phyloP scores from a whole-genome alignment of 768 basidiomycete species.

The Sporobolomyces phaffii region DNA sequence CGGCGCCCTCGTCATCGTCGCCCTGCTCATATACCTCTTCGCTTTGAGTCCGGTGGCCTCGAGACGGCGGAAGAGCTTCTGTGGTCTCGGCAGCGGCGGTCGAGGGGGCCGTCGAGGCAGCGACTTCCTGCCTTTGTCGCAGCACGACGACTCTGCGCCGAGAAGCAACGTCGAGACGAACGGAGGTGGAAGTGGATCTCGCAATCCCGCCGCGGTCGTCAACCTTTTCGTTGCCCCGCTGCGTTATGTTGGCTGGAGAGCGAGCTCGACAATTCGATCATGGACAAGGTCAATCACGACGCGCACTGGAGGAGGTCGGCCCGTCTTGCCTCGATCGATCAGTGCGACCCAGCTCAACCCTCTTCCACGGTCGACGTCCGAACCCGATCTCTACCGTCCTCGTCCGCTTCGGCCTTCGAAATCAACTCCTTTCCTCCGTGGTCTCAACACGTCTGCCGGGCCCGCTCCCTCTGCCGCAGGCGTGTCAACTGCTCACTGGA shows the following conservation, averaged over 20 bases:
- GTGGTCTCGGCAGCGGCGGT: neutral
- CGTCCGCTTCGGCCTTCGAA: slow-evolving; percentile 20
- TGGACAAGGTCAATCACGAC: neutral
- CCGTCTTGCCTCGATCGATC: slow-evolving; percentile 3
- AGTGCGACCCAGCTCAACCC: slow-evolving; percentile 15
- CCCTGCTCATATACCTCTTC: slow-evolving; percentile 17
- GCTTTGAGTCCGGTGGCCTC: slow-evolving; percentile 7
- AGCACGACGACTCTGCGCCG: slow-evolving; percentile 4
- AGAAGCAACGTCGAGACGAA: slow-evolving; percentile 1
- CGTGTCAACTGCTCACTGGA: slow-evolving; percentile 8
- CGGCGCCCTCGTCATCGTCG: slow-evolving; percentile 14
- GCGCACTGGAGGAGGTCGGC: neutral
- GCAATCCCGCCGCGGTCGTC: neutral
- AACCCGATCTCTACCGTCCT: slow-evolving; percentile 14
- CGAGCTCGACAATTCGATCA: slow-evolving; percentile 20
- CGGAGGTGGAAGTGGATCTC: neutral
- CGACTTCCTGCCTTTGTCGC: slow-evolving; percentile 24
- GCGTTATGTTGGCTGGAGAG: slow-evolving; percentile 10
- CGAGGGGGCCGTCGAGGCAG: slow-evolving; percentile 7
- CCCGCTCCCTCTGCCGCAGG: neutral
- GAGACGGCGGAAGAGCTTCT: slow-evolving; percentile 20
- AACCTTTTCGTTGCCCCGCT: neutral
- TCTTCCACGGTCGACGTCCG: slow-evolving; percentile 13
- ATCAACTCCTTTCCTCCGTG: slow-evolving; percentile 33
- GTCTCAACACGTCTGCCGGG: neutral